These are phyloP conservation scores for Nissolia schottii DNA, from an alignment of 306 rosid genomes.

Conservation along the genomic window DNA sequence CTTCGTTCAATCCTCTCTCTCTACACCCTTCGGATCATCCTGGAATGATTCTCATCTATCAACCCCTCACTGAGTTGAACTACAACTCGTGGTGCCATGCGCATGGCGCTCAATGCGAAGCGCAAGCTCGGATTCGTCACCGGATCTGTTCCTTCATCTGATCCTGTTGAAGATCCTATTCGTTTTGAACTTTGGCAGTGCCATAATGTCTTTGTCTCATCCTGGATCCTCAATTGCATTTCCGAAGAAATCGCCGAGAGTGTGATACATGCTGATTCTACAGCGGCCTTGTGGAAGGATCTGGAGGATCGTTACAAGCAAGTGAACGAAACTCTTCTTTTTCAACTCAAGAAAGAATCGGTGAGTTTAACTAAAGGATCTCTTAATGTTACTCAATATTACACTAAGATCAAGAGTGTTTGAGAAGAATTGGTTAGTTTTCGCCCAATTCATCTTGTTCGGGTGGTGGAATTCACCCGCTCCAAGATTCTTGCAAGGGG, in stretches of 20 bases:
- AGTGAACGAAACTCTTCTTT: not conserved
- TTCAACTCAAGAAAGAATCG: not conserved
- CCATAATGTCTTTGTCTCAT: not conserved
- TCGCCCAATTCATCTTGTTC: not conserved
- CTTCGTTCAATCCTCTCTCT: no score
- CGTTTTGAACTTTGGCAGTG: no score
- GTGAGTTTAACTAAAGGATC: not conserved
- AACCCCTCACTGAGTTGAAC: no score
- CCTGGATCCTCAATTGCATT: not conserved
- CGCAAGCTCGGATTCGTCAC: no score
- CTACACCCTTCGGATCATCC: no score
- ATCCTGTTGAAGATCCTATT: no score
- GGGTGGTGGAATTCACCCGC: not conserved
- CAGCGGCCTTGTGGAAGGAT: not conserved
- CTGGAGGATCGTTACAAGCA: not conserved
- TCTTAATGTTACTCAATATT: not conserved
- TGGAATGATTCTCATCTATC: no score
- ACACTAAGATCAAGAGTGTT: not conserved
- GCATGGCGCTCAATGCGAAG: no score
- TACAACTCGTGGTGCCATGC: no score
- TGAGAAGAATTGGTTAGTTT: not conserved
- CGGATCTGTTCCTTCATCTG: no score
- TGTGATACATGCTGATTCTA: not conserved
- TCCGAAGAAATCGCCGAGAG: not conserved
- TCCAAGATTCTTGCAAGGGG: not conserved